Evolutionary conservation across 106 monocot genomes (phyloP).

Genomic region (Dioscorea zingiberensis): DNA sequence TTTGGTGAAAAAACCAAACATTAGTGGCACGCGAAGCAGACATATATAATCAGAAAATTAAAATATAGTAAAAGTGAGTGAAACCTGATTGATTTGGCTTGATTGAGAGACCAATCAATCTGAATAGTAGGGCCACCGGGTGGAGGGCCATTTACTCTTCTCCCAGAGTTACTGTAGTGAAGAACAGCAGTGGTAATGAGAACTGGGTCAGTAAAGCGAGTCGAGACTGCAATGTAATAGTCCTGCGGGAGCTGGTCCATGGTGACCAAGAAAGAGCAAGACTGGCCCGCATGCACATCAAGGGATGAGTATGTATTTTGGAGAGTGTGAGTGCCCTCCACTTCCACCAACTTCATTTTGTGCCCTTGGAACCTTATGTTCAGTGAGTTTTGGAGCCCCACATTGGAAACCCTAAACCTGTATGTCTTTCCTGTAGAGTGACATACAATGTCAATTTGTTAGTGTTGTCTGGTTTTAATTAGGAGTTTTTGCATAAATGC

Average conservation of each 20-base stretch:
- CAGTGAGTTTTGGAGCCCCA: conserved; percentile 66
- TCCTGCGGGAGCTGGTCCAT: conserved; percentile 46
- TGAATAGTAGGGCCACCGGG: conserved; percentile 35
- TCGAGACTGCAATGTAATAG: conserved; percentile 73
- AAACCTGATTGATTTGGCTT: conserved; percentile 62
- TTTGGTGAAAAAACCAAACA: no score
- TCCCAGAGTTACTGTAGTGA: conserved; percentile 52
- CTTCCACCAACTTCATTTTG: conserved; percentile 64
- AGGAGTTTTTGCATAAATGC: no score
- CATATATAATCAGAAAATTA: no score
- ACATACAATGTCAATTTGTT: neutral
- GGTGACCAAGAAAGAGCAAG: conserved; percentile 66
- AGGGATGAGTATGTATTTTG: conserved; percentile 60
- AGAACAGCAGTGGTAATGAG: conserved; percentile 55
- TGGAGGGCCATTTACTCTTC: conserved; percentile 24
- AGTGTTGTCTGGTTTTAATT: no score
- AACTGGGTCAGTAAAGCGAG: conserved; percentile 42
- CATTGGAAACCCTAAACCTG: conserved; percentile 83
- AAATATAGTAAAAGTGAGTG: no score
- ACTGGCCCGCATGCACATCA: conserved; percentile 79
- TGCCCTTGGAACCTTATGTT: conserved; percentile 74
- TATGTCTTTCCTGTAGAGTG: conserved; percentile 63
- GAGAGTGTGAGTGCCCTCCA: conserved; percentile 86
- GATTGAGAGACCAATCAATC: conserved; percentile 71
- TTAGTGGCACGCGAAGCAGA: no score